These are phyloP conservation scores for Amphirosellinia nigrospora DNA, from an alignment of 495 filamentous ascomycete genomes.

Conservation along the genomic window DNA sequence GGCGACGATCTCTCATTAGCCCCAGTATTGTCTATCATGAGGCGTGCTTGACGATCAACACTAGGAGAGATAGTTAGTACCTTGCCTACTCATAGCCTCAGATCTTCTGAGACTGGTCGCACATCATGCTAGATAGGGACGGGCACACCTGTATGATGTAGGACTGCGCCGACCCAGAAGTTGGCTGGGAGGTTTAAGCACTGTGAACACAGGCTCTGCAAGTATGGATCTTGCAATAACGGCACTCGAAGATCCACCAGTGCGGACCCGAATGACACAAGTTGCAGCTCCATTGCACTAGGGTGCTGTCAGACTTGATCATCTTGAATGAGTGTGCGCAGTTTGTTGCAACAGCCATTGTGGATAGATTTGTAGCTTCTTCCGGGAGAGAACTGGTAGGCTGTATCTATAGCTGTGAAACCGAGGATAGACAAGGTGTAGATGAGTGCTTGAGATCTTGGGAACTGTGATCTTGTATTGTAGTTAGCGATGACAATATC, in stretches of 20 bases:
- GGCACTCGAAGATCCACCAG: conserved; percentile 83
- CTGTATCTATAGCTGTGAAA: conserved; percentile 7
- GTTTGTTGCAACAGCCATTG: conserved; percentile 67
- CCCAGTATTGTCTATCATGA: not conserved
- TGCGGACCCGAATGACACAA: conserved; percentile 79
- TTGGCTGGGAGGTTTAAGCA: conserved; percentile 42
- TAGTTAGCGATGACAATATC: not conserved
- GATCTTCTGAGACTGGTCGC: not conserved
- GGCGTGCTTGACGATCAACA: not conserved
- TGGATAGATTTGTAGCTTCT: conserved; percentile 28
- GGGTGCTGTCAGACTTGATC: conserved; percentile 76
- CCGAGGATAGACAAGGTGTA: conserved; percentile 15
- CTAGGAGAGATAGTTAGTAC: conserved; percentile 10
- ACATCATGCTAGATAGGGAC: not conserved
- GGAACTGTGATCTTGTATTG: not conserved
- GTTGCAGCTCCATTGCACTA: conserved; percentile 79
- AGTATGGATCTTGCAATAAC: conserved; percentile 77
- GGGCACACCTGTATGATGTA: conserved; percentile 15
- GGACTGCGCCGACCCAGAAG: conserved; percentile 5
- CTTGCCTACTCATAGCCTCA: not conserved
- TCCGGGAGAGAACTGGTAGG: conserved; percentile 13
- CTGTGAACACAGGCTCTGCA: conserved; percentile 70
- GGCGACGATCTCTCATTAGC: not conserved
- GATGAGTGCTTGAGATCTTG: not conserved
- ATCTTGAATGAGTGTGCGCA: conserved; percentile 76